Base-by-base conservation (phyloP, 768 basidiomycete genomes). In the Boletus tylopilopsis region DNA sequence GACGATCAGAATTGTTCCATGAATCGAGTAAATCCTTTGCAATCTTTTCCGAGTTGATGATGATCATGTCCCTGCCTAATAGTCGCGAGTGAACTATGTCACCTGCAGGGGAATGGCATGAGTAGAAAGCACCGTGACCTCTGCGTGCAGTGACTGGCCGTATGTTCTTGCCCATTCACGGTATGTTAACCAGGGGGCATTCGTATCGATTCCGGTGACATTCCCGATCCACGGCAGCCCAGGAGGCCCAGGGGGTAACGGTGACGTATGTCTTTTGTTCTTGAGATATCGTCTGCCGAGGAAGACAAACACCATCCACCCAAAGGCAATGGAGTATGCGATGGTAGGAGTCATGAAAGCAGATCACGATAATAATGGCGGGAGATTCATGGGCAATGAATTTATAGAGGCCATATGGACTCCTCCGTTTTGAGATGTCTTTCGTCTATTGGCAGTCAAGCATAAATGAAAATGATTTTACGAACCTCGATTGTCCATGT, bases 1-100 rank as follows among this genome's bases (percentile, higher is more conserved):
- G 80, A 15, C 80, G 73, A 54, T 75, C 76, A 6, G 78, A 77
- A 52, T 78, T 77, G 24, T 75, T 71, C 15, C 53, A 57, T 7
- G 76, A 73, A 11, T 78, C 77, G 6, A 56, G 47, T 13, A 56
- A 18, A 16, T 49, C 51, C 33, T 24, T 56, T 11, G 54, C 55
- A 6, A 23, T 10, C 11, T 38, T 32, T 21, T 47, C 37, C n/a
- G 46, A 39, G 15, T 45, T 47, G 45, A 80, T 58, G 41, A 79
- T 60, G 29, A 80, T 62, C 22, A 72, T 68, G n/a, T 62, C 63
- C 21, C 68, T 64, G 49, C 75, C 77, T 51, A 76, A 72, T n/a
- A 76, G 61, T 21, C 68, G 69, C 45, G 77, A 18, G 21, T 46
- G 27, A 3, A 46, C 25, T 15, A 37, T 29, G 4, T 46, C 45